Percentiles rank a stretch among this genome's conserved stretches.
Conservation (phyloP, 2,329 filamentous ascomycete species). For the Chaetomium olivaceum region DNA sequence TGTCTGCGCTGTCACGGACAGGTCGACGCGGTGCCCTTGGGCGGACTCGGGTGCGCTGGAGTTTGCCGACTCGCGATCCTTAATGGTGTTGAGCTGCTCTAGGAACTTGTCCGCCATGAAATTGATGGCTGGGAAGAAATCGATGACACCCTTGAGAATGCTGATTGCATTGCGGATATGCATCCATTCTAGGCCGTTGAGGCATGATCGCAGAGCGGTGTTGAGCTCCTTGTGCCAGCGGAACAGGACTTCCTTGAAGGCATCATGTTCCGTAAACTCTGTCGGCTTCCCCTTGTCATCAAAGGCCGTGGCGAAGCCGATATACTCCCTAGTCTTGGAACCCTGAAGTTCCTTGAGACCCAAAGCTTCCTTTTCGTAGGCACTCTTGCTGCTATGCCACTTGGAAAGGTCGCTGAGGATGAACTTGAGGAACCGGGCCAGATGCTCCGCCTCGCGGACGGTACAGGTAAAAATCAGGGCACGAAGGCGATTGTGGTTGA, state of each 20-base stretch:
- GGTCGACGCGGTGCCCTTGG: slow-evolving; percentile 66
- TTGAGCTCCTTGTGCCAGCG: slow-evolving; percentile 88
- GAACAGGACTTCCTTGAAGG: slow-evolving; percentile 82
- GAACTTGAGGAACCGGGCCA: slow-evolving; percentile 88
- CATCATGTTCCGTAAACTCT: slow-evolving; percentile 76
- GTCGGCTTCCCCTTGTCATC: slow-evolving; percentile 70
- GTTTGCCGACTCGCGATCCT: slow-evolving; percentile 57
- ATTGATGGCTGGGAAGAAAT: slow-evolving; percentile 84
- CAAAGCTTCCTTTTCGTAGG: slow-evolving; percentile 82
- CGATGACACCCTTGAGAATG: slow-evolving; percentile 76
- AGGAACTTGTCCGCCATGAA: slow-evolving; percentile 75
- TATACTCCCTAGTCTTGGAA: slow-evolving; percentile 55
- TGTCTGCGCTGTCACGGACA: slow-evolving; percentile 72
- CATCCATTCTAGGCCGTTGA: slow-evolving; percentile 89
- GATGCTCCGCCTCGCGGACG: slow-evolving; percentile 84
- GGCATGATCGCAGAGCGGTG: slow-evolving; percentile 75
- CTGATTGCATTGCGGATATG: slow-evolving; percentile 96
- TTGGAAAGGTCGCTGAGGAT: slow-evolving; percentile 74
- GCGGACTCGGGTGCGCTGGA: slow-evolving; percentile 47
- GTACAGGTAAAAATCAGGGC: slow-evolving; percentile 87
- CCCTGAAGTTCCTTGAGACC: slow-evolving; percentile 46
- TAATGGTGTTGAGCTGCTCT: slow-evolving; percentile 65
- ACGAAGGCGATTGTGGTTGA: slow-evolving; percentile 77
- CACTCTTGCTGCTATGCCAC: slow-evolving; percentile 78
- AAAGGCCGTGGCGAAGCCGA: slow-evolving; percentile 76